A percentile compares a stretch with the other conserved stretches of the same genome.
These are phyloP conservation scores for Aquilaria malaccensis DNA, from an alignment of 345 rosid genomes.

Conservation along the genomic window DNA sequence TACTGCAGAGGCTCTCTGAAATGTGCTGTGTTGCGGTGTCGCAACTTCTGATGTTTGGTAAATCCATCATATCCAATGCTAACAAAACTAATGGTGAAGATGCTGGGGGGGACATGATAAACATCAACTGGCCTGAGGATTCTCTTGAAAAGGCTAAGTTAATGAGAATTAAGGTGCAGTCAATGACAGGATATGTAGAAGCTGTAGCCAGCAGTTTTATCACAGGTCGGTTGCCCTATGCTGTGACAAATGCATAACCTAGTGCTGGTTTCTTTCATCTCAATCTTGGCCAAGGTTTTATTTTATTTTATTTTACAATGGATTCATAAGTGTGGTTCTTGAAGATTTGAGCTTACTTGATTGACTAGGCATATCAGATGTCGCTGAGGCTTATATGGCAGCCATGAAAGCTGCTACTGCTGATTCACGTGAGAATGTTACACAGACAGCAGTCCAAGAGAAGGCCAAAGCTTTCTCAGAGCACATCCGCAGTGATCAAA, in stretches of 20 bases:
- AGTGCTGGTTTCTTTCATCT: neutral
- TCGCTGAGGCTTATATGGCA: constrained; percentile 67
- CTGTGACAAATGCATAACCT: neutral
- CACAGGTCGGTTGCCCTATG: constrained; percentile 49
- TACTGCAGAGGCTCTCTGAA: constrained; percentile 87
- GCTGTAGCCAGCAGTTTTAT: constrained; percentile 77
- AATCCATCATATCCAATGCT: constrained; percentile 61
- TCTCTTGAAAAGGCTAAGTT: constrained; percentile 81
- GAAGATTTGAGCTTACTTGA: neutral
- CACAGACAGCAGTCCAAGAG: constrained; percentile 46
- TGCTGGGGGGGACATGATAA: constrained; percentile 35
- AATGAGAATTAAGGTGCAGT: constrained; percentile 58
- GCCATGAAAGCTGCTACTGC: constrained; percentile 50
- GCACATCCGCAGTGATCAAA: constrained; percentile 46
- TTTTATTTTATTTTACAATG: neutral
- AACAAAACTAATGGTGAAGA: constrained; percentile 68
- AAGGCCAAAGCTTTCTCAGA: constrained; percentile 58
- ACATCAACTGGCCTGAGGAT: constrained; percentile 89
- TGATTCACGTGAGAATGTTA: constrained; percentile 40
- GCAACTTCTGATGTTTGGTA: constrained; percentile 70
- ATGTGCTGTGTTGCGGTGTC: constrained; percentile 85
- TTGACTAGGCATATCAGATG: constrained; percentile 77
- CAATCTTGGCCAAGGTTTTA: too few species aligned
- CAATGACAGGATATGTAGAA: constrained; percentile 65
- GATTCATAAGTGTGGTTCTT: neutral